A percentile compares a stretch with the other conserved stretches of the same genome.
Evolutionary conservation across 2,329 filamentous ascomycete genomes (phyloP).

Genomic region (Xylaria sp.): DNA sequence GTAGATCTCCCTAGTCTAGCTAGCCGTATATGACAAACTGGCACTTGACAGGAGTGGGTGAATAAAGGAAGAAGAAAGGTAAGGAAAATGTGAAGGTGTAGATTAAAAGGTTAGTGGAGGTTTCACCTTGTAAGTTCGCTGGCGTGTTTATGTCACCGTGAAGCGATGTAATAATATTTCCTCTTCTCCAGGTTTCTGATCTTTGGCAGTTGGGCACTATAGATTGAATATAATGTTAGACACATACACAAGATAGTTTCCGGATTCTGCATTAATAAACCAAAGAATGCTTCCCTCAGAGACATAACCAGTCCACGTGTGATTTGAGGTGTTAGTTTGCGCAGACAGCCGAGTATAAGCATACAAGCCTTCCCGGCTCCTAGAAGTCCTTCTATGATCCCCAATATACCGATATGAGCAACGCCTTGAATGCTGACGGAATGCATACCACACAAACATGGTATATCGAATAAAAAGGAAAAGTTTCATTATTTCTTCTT

Average conservation of each 20-base stretch:
- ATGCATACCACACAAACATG: neutral
- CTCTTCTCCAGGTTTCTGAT: neutral
- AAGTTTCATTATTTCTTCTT: conserved; percentile 53
- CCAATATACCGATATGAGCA: neutral
- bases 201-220: no score
- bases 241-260: no score
- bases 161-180: conserved; percentile 5
- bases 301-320: neutral
- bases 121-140: neutral
- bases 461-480: neutral
- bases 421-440: neutral
- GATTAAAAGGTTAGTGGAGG: neutral
- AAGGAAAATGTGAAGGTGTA: neutral
- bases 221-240: no score
- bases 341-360: neutral
- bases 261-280: no score
- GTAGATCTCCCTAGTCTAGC: no score
- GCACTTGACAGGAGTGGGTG: neutral
- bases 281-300: no score
- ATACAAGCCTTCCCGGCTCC: neutral
- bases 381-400: neutral
- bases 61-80: neutral
- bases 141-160: neutral
- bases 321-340: neutral
- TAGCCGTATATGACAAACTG: no score